Conservation (phyloP, 306 rosid genomes). For the Hippophae tibetana region DNA sequence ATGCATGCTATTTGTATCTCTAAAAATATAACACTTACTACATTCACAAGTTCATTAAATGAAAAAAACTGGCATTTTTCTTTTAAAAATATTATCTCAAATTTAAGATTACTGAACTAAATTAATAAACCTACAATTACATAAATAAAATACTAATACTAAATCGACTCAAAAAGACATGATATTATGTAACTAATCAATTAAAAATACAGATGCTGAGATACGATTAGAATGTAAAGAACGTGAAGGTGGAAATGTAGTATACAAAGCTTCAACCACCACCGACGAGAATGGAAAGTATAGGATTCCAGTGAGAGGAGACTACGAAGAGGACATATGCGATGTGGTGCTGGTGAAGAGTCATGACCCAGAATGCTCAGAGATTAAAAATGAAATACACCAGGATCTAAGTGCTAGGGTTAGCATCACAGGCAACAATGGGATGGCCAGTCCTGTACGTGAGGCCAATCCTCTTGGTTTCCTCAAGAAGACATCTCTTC, state of each 20-base stretch:
- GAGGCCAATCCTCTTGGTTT: constrained; percentile 72
- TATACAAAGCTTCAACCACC: constrained; percentile 27
- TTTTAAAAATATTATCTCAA: too few species aligned
- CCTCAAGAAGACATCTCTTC: constrained; percentile 27
- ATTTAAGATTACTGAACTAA: too few species aligned
- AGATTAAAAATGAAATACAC: constrained; percentile 13
- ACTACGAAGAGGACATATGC: constrained; percentile 65
- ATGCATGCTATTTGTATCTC: too few species aligned
- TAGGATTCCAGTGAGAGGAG: constrained; percentile 41
- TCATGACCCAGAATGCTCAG: constrained; percentile 30
- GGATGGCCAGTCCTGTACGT: constrained; percentile 37
- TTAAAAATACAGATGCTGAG: constrained; percentile 33
- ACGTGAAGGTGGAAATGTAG: constrained; percentile 15
- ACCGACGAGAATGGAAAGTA: constrained; percentile 39
- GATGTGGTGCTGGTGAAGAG: constrained; percentile 38
- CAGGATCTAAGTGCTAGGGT: constrained; percentile 33
- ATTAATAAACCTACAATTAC: too few species aligned
- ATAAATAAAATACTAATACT: too few species aligned
- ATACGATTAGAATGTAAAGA: constrained; percentile 50
- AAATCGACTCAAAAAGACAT: too few species aligned
- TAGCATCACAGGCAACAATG: constrained; percentile 53
- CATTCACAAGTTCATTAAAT: too few species aligned
- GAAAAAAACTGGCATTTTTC: too few species aligned
- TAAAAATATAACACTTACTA: too few species aligned
- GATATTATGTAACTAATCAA: background rate